Conservation (phyloP, 148 eudicot species). For the Cornus florida region DNA sequence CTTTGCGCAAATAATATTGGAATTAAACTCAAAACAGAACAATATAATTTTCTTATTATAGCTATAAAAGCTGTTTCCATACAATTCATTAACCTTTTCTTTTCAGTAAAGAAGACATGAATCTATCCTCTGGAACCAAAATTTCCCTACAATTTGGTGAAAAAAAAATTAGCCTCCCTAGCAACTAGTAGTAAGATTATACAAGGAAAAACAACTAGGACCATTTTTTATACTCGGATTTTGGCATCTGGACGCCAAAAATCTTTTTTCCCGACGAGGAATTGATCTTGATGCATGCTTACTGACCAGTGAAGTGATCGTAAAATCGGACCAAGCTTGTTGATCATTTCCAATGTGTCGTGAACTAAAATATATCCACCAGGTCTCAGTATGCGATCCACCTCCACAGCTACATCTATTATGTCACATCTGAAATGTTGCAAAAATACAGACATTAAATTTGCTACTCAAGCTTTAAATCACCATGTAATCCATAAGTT, state of each 20-base stretch:
- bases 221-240: conserved; percentile 6
- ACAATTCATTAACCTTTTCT: no score
- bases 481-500: not conserved
- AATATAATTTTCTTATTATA: not conserved
- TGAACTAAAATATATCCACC: conserved; percentile 67
- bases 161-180: not conserved
- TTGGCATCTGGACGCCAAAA: conserved; percentile 76
- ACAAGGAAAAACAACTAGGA: not conserved
- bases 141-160: not conserved
- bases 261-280: conserved; percentile 72
- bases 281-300: conserved; percentile 45
- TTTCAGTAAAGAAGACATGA: not conserved
- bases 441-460: not conserved
- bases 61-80: not conserved
- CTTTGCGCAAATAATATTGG: no score
- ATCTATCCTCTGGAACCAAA: not conserved
- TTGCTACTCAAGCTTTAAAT: not conserved
- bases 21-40: not conserved
- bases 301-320: conserved; percentile 80
- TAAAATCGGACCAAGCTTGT: conserved; percentile 51
- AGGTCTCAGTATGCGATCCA: conserved; percentile 85
- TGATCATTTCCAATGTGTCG: conserved; percentile 52
- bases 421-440: conserved; percentile 61
- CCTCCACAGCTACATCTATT: conserved; percentile 64
- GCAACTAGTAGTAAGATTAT: not conserved